Percentiles rank a stretch among this genome's conserved stretches.
phyloP scores from a whole-genome alignment of 1,139 yeast genomes.

The Taiozyma onychis region DNA sequence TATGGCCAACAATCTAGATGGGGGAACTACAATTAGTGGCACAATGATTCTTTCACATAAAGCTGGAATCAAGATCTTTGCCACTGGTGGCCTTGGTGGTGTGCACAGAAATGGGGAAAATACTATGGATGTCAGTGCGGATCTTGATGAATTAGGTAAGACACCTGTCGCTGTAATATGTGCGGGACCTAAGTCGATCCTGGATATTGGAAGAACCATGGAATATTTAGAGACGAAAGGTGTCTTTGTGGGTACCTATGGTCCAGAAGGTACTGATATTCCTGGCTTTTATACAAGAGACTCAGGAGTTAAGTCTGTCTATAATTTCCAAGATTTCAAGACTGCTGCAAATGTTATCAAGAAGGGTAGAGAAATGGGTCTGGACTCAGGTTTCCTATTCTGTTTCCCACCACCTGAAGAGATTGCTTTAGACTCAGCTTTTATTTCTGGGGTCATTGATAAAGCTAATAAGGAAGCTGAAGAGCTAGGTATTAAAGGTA shows the following conservation, averaged over 20 bases:
- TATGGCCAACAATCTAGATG: conserved; percentile 56
- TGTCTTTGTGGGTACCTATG: conserved; percentile 44
- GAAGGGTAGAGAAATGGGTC: conserved; percentile 43
- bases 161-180: conserved; percentile 88
- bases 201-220: conserved; percentile 76
- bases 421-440: conserved; percentile 48
- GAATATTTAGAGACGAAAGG: conserved; percentile 91
- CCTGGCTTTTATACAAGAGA: conserved; percentile 84
- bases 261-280: conserved; percentile 45
- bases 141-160: conserved; percentile 74
- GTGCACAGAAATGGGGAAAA: conserved; percentile 75
- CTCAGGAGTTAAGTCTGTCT: conserved; percentile 71
- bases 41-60: conserved; percentile 76
- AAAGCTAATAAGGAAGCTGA: conserved; percentile 56
- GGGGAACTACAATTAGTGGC: conserved; percentile 89
- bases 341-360: conserved; percentile 62
- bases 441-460: conserved; percentile 51
- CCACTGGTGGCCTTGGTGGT: conserved; percentile 94
- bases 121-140: conserved; percentile 83
- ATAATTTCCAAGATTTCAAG: conserved; percentile 42
- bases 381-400: conserved; percentile 65
- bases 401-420: conserved; percentile 79
- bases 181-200: conserved; percentile 84
- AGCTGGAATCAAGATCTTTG: conserved; percentile 81
- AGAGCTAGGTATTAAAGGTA: conserved; percentile 53